These are phyloP conservation scores for Exsudoporus frostii DNA, from an alignment of 768 basidiomycete species.

Conservation along the genomic window DNA sequence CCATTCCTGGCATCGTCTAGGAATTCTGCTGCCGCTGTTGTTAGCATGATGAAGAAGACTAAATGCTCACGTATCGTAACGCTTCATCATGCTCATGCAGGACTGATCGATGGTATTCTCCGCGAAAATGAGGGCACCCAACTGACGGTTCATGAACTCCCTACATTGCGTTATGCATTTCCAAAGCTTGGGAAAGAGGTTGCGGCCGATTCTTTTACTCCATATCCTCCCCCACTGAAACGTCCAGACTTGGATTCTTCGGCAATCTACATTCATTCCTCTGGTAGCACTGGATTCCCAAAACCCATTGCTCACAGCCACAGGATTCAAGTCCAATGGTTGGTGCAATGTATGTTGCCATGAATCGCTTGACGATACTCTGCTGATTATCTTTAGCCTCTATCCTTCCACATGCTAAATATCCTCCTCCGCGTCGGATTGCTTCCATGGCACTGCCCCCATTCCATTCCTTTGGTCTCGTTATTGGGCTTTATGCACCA, in stretches of 20 bases:
- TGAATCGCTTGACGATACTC: neutral
- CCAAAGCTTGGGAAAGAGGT: slow-evolving; percentile 39
- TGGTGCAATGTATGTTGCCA: slow-evolving; percentile 31
- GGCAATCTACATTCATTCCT: slow-evolving; percentile 47
- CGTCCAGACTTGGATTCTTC: slow-evolving; percentile 32
- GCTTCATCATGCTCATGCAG: slow-evolving; percentile 15
- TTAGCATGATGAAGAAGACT: slow-evolving; percentile 21
- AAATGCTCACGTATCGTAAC: slow-evolving; percentile 20
- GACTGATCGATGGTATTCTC: slow-evolving; percentile 10
- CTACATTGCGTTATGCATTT: slow-evolving; percentile 29
- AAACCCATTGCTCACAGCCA: slow-evolving; percentile 42
- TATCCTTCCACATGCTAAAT: neutral
- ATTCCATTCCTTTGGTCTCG: slow-evolving; percentile 25
- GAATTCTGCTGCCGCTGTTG: slow-evolving; percentile 42
- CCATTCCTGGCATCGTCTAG: slow-evolving; percentile 38
- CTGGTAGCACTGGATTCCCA: slow-evolving; percentile 50
- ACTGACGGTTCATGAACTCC: slow-evolving; percentile 18
- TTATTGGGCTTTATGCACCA: slow-evolving; percentile 14
- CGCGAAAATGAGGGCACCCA: neutral
- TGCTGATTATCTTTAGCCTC: slow-evolving; percentile 2
- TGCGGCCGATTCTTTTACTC: slow-evolving; percentile 12
- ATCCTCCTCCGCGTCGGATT: slow-evolving; percentile 16
- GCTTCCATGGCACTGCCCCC: slow-evolving; percentile 27
- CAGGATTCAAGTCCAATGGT: slow-evolving; percentile 34
- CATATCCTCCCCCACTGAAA: slow-evolving; percentile 11